Evolutionary conservation across 177 flowering plant species (phyloP).

Genomic region (Telopea speciosissima): DNA sequence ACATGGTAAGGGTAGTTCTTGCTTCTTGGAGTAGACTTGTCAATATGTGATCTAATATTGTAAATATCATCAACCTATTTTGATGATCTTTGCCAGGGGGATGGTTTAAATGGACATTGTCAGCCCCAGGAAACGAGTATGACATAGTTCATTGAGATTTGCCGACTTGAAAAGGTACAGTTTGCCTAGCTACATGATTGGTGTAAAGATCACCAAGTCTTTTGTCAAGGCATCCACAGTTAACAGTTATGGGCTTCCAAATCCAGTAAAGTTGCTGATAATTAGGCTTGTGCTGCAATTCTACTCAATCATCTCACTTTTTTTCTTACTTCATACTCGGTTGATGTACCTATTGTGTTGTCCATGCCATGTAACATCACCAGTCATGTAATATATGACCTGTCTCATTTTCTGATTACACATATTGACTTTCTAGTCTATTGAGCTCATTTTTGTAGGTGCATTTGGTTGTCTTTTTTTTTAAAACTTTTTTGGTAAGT

Average conservation of each 20-base stretch:
- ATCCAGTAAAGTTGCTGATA: background rate
- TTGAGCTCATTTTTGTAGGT: too few relatives aligned
- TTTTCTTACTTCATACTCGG: too few relatives aligned
- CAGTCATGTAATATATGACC: too few relatives aligned
- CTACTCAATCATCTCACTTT: too few relatives aligned
- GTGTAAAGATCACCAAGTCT: background rate
- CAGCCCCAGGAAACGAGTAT: background rate
- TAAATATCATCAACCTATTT: background rate
- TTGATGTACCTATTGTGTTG: too few relatives aligned
- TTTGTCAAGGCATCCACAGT: background rate
- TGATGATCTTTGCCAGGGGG: background rate
- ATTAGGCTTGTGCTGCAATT: background rate
- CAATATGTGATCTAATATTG: background rate
- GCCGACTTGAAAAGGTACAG: background rate
- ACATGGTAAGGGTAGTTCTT: constrained; percentile 22
- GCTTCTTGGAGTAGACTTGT: background rate
- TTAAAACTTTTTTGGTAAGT: too few relatives aligned
- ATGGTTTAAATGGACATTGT: background rate
- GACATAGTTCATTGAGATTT: background rate
- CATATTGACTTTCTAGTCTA: too few relatives aligned
- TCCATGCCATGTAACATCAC: too few relatives aligned
- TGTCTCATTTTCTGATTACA: too few relatives aligned
- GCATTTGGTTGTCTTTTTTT: too few relatives aligned
- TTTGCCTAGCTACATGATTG: background rate
- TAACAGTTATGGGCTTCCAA: background rate